Evolutionary conservation across 1,139 yeast species (phyloP), one percentile per base, ranked within the genome.

Genomic region (Spathaspora sp.): DNA sequence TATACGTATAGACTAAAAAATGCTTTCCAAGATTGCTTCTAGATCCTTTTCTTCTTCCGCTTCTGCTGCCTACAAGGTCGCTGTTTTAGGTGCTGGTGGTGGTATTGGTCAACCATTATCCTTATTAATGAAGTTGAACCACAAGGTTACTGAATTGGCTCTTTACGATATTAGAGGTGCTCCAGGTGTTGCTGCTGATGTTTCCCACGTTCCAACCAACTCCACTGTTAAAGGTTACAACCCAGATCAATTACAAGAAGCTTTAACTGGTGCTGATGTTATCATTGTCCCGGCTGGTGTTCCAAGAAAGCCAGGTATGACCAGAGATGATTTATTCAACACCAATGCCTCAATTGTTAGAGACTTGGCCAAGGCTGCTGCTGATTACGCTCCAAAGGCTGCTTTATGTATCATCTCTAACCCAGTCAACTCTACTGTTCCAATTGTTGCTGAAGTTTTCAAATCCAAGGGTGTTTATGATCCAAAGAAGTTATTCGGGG

Each of bases 231-330:
- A 78, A 53, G 86, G 89, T 48, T 85, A 78, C 72, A 75, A 85
- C 56, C 91, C 95, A 51, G 83, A 79, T 45, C 60, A 63, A 52
- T 77, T 82, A 51, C 74, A 76, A 54, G 74, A 70, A 46, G 95
- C 96, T 24, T 76, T 91, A 56, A 68, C 77, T 44, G 86, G 82
- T 43, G 76, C 95, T 24, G 87, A 86, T 60, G 78, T 90, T 52
- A 87, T 91, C 53, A 82, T 91, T 50, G 87, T 91, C 65, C 97
- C 97, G 53, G 97, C 97, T 43, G 97, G 98, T 65, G 89, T 91
- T 49, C 97, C 97, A 67, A 84, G 98, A 76, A 91, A 91, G 76
- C 97, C 97, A 48, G 97, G 97, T 57, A 91, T 91, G 98, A 88
- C 97, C 55, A 84, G 98, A 70, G 97, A 91, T 67, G 97, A 91